These are phyloP conservation scores for Fusarium graminum DNA, from an alignment of 2,329 filamentous ascomycete species.

Conservation along the genomic window DNA sequence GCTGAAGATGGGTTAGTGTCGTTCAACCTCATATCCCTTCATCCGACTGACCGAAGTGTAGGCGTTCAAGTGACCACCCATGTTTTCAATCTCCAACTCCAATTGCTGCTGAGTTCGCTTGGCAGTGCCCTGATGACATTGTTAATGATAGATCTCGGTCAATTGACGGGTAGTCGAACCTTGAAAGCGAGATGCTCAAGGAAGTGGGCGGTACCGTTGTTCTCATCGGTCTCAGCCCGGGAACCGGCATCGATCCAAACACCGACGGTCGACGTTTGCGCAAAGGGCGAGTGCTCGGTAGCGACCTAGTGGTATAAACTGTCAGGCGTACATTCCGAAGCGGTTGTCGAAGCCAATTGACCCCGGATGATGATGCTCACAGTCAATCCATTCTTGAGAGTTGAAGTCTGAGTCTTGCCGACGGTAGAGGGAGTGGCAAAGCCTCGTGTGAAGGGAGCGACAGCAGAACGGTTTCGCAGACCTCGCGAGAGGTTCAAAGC, in stretches of 20 bases:
- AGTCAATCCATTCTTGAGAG: slow-evolving; percentile 96
- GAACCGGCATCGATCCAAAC: slow-evolving; percentile 99
- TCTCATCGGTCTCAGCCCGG: slow-evolving; percentile 97
- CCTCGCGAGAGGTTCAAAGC: slow-evolving; percentile 93
- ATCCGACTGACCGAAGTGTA: slow-evolving; percentile 90
- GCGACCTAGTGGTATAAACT: slow-evolving; percentile 75
- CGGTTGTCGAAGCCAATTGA: slow-evolving; percentile 56
- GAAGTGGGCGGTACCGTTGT: slow-evolving; percentile 99
- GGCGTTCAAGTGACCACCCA: slow-evolving; percentile 98
- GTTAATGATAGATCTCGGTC: slow-evolving; percentile 36
- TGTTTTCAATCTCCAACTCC: slow-evolving; percentile 99
- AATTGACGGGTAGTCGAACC: slow-evolving; percentile 66
- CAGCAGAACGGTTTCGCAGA: slow-evolving; percentile 85
- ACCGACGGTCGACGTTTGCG: slow-evolving; percentile 97
- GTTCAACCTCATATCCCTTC: slow-evolving; percentile 37
- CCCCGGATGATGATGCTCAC: slow-evolving; percentile 64
- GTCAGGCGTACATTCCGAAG: slow-evolving; percentile 47
- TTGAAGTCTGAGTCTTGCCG: slow-evolving; percentile 94
- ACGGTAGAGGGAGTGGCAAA: slow-evolving; percentile 87
- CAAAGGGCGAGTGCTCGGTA: slow-evolving; percentile 97
- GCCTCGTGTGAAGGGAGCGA: slow-evolving; percentile 83
- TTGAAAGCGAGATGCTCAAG: slow-evolving; percentile 99
- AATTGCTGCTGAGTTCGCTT: slow-evolving; percentile 96
- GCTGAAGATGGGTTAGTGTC: slow-evolving; percentile 65
- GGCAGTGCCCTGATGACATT: slow-evolving; percentile 79